Conservation (phyloP, 116 monocot species). For the Trichopus zeylanicus region DNA sequence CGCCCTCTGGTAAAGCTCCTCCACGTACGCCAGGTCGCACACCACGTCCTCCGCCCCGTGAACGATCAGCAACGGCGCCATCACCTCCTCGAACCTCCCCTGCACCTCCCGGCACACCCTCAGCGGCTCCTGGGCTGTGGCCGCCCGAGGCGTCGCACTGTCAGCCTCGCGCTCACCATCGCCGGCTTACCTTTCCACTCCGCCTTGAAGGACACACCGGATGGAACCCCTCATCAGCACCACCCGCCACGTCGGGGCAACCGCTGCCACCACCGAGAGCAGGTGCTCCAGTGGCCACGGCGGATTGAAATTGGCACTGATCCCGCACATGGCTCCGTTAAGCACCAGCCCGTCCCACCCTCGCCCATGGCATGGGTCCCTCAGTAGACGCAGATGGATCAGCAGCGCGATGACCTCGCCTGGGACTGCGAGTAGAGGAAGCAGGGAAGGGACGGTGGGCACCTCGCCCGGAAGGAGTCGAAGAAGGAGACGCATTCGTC, state of each 20-base stretch:
- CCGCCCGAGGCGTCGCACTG: slow-evolving; percentile 46
- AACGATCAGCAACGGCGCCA: slow-evolving; percentile 59
- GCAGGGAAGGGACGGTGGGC: slow-evolving; percentile 28
- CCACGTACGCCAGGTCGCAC: slow-evolving; percentile 59
- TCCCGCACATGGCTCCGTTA: slow-evolving; percentile 95
- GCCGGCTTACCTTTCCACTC: slow-evolving; percentile 82
- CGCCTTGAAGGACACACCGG: slow-evolving; percentile 76
- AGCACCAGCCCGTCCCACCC: slow-evolving; percentile 67
- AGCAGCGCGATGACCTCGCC: slow-evolving; percentile 90
- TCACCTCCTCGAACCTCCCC: slow-evolving; percentile 61
- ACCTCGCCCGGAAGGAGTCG: slow-evolving; percentile 45
- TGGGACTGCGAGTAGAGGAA: slow-evolving; percentile 87
- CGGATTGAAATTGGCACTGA: slow-evolving; percentile 90
- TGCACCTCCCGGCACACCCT: slow-evolving; percentile 69
- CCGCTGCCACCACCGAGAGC: slow-evolving; percentile 39
- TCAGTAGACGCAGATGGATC: slow-evolving; percentile 36
- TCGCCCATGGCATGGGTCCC: not conserved
- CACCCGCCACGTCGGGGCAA: slow-evolving; percentile 75
- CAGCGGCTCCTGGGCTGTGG: slow-evolving; percentile 70
- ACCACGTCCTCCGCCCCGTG: slow-evolving; percentile 74
- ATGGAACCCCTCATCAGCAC: slow-evolving; percentile 67
- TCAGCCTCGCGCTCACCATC: slow-evolving; percentile 49
- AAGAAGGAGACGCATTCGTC: slow-evolving; percentile 74
- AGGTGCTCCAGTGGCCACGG: slow-evolving; percentile 91
- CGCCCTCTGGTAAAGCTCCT: slow-evolving; percentile 64